Evolutionary conservation across 1,139 yeast genomes (phyloP).

Genomic region (Magnusiomyces magnusii): DNA sequence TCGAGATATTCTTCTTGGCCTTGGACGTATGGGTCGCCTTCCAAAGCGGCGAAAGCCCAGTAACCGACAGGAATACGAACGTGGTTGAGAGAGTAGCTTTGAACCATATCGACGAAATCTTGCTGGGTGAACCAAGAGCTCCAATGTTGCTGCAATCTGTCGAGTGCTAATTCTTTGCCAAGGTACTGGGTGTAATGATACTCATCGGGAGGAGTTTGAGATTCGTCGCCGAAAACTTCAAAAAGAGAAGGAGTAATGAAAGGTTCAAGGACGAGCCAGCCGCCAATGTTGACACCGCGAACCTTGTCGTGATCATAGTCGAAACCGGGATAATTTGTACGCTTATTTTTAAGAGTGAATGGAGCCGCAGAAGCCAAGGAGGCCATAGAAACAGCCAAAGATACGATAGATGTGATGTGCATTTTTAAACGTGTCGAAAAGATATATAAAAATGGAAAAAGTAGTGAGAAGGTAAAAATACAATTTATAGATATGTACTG

Average conservation of each 20-base stretch:
- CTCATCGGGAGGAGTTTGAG: conserved; percentile 73
- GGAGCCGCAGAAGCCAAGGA: background rate
- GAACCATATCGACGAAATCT: conserved; percentile 57
- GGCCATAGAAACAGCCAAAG: background rate
- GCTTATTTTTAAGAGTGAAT: background rate
- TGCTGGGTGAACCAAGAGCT: conserved; percentile 63
- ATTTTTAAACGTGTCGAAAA: background rate
- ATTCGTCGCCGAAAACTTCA: conserved; percentile 39
- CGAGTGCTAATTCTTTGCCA: conserved; percentile 53
- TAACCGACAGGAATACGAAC: conserved; percentile 93
- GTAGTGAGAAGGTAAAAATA: background rate
- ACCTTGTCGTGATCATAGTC: conserved; percentile 49
- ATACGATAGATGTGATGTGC: background rate
- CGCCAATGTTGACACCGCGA: conserved; percentile 81
- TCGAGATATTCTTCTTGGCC: conserved; percentile 75
- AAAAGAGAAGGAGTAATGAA: conserved; percentile 81
- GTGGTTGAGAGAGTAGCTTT: conserved; percentile 61
- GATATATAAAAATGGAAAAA: too few species aligned
- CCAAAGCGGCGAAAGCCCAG: conserved; percentile 75
- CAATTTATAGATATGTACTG: too few species aligned
- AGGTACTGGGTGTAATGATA: conserved; percentile 56
- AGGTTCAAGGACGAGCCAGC: conserved; percentile 83
- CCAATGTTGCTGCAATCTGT: conserved; percentile 66
- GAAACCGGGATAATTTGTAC: conserved; percentile 21
- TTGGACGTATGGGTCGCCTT: conserved; percentile 76